Base-by-base conservation (phyloP, 2,329 filamentous ascomycete species). In the Apiospora saccharicola region DNA sequence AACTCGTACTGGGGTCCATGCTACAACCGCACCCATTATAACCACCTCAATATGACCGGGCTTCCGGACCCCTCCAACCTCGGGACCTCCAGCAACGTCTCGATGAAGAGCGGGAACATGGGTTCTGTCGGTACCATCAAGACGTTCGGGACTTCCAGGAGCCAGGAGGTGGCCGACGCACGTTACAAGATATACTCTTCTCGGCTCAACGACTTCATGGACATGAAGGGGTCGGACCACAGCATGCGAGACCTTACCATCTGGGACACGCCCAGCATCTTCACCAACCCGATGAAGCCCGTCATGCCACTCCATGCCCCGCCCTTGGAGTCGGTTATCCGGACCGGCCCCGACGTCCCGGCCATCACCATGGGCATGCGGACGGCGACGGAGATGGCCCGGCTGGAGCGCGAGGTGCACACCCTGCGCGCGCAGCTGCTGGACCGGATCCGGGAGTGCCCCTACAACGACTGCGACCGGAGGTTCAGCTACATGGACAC, bases 381-480 rank as follows among this genome's bases (percentile, higher is more conserved):
- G 71, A 87, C 85, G 0, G 80, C 82, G 0, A 82, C 80, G 0
- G 85, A 87, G 73, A 79, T 83, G 69, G 79, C 77, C 2, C 75
- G 78, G 5, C 77, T 86, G 0, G 82, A 85, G 69, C 76, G 75
- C 0, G 77, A 82, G 69, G 77, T 82, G 19, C 80, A 81, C 67
- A 74, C 76, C 51, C 75, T 83, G 67, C 82, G 83, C 37, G 78
- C 75, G 51, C 74, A 82, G 49, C 74, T 81, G 0, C 75, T 85
- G 2, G 77, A 79, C 68, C 81, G 85, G 13, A 77, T 75, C 1
- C 73, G 77, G 30, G 76, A 75, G n/a, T 88, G 85, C 61, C 83
- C 82, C 0, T 85, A 82, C 61, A 47, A 75, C 3, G 78, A 76
- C 37, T 87, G 86, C 71, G 67, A 76, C 0, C 80, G 79, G n/a